phyloP scores from a whole-genome alignment of 768 basidiomycete genomes.

The Tephrocybe sp. region DNA sequence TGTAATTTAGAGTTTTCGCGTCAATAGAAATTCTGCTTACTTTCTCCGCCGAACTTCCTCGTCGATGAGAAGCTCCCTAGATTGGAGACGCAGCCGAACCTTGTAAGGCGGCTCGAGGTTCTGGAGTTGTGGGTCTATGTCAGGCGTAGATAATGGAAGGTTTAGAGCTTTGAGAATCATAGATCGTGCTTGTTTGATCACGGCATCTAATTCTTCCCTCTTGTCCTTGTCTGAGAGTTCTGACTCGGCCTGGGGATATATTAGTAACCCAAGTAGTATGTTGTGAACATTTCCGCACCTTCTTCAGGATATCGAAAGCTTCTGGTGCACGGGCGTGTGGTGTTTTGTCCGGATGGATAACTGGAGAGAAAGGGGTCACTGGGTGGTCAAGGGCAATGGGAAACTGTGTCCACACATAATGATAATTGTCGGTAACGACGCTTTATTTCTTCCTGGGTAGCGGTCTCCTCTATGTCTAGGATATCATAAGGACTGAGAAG shows the following conservation, averaged over 20 bases:
- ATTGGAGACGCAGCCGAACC: slow-evolving; percentile 61
- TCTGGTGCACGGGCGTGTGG: slow-evolving; percentile 84
- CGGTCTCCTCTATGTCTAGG: slow-evolving; percentile 71
- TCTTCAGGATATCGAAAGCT: slow-evolving; percentile 92
- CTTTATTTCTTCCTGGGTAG: slow-evolving; percentile 82
- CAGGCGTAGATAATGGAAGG: slow-evolving; percentile 57
- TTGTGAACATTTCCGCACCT: slow-evolving; percentile 56
- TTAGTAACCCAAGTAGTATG: no score
- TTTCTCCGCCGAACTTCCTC: slow-evolving; percentile 85
- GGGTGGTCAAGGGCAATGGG: neutral
- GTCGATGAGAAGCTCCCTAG: slow-evolving; percentile 85
- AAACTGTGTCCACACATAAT: slow-evolving; percentile 55
- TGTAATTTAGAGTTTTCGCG: slow-evolving; percentile 6
- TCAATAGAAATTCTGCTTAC: slow-evolving; percentile 39
- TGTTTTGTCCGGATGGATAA: slow-evolving; percentile 99
- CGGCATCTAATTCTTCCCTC: slow-evolving; percentile 78
- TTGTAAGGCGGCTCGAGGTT: slow-evolving; percentile 63
- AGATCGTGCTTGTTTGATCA: slow-evolving; percentile 71
- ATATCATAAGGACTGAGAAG: slow-evolving; percentile 85
- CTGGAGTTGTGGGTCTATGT: slow-evolving; percentile 57
- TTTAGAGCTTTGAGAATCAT: slow-evolving; percentile 61
- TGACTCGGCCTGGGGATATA: slow-evolving; percentile 63
- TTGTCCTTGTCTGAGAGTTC: slow-evolving; percentile 78
- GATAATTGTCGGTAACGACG: slow-evolving; percentile 84
- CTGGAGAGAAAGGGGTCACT: slow-evolving; percentile 34